Base-by-base conservation (phyloP, 2,329 filamentous ascomycete species). In the Fusarium globosum region DNA sequence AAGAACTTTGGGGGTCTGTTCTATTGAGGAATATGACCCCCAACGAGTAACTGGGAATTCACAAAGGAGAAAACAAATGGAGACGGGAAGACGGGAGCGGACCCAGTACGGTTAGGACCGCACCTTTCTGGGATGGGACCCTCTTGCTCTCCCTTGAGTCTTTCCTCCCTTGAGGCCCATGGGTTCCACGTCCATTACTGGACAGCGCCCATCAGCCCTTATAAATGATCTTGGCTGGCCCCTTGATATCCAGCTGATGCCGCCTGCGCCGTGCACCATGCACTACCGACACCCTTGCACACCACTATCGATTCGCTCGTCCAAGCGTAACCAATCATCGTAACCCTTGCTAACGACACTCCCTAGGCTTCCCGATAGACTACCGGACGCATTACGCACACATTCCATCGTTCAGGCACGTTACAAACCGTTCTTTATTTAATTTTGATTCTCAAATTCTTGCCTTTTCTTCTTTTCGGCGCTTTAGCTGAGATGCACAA, bases 251-350 rank as follows among this genome's bases (percentile, higher is more conserved):
- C 76, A 78, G 76, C 76, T 78, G 76, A 78, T 76, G 65, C 68
- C 53, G 52, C 64, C 71, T 64, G 68, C 74, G 76, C 68, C 58
- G 70, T 69, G 62, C 65, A 52, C 65, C 48, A 69, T 73, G 42
- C 72, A 76, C 72, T 78, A 77, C 76, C 76, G 72, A 23, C 74
- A 78, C 76, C 76, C 76, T 75, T 78, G 74, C 65, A 73, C 76
- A 78, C 74, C 70, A 77, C 75, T 69, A 78, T 76, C 49, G 70
- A 73, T 72, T 60, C 49, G 63, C 56, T 58, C 28, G 23, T 43
- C 46, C 43, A 58, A 63, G 45, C 28, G 20, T 46, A 61, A 51
- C 76, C 76, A 78, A 78, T 78, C 75, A 78, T 42, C 48, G 36
- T 68, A 70, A 59, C 68, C 45, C 12, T 18, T 38, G 21, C 58